phyloP scores from a whole-genome alignment of 176 grass and related monocot genomes.

The Alopecurus myosuroides region DNA sequence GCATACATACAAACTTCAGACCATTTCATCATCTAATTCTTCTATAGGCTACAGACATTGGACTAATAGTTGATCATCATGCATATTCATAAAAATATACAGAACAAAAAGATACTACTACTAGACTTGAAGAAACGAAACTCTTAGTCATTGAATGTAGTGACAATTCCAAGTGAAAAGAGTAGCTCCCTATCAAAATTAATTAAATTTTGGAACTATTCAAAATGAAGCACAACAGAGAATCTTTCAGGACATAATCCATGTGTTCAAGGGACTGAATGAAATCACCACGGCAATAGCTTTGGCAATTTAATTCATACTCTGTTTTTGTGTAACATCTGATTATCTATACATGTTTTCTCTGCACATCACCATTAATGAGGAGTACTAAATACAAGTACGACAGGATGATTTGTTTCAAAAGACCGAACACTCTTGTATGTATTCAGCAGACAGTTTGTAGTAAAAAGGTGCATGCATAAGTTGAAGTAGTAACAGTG shows the following conservation, averaged over 20 bases:
- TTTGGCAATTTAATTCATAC: neutral
- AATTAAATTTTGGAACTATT: neutral
- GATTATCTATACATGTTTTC: neutral
- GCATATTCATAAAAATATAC: neutral
- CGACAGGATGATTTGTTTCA: no score
- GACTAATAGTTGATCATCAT: no score
- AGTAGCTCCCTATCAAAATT: neutral
- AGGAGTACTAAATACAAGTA: neutral
- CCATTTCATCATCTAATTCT: neutral
- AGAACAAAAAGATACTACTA: neutral
- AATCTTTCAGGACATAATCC: neutral
- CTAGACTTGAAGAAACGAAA: neutral
- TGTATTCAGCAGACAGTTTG: no score
- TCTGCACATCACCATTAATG: neutral
- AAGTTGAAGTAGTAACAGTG: neutral
- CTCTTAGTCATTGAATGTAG: neutral
- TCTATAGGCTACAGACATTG: no score
- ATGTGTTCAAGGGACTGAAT: neutral
- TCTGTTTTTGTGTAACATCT: neutral
- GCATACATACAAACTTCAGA: neutral
- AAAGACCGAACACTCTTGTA: no score
- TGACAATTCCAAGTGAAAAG: neutral
- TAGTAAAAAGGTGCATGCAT: neutral
- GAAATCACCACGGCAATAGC: no score
- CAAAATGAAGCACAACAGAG: neutral